These are phyloP conservation scores for Peterozyma toletana DNA, from an alignment of 805 yeast species.

Conservation along the genomic window DNA sequence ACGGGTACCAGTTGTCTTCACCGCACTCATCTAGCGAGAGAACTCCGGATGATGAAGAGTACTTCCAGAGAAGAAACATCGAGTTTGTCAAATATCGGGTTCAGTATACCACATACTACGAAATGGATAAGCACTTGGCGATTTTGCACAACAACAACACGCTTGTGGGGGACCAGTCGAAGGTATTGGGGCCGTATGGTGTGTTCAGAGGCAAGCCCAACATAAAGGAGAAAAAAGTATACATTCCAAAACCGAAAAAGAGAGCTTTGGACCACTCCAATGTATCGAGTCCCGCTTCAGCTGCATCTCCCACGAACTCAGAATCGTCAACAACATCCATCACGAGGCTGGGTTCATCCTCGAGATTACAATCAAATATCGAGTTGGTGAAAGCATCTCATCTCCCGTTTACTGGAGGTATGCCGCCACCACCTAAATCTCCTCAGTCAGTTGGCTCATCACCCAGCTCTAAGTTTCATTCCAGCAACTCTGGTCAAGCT, in stretches of 20 bases:
- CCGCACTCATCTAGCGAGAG: constrained; percentile 14
- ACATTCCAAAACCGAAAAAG: constrained; percentile 12
- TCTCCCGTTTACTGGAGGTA: neutral
- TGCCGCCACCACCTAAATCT: neutral
- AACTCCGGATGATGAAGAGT: constrained; percentile 33
- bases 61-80: constrained; percentile 62
- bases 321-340: neutral
- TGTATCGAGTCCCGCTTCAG: neutral
- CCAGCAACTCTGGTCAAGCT: neutral
- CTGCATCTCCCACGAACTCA: neutral
- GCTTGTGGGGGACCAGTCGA: constrained; percentile 36
- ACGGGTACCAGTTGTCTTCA: constrained; percentile 29
- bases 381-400: neutral
- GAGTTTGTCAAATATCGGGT: constrained; percentile 65
- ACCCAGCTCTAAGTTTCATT: neutral
- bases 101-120: constrained; percentile 67
- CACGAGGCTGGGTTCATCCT: neutral
- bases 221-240: constrained; percentile 6
- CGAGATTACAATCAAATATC: too few relatives aligned
- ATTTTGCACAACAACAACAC: constrained; percentile 40
- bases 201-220: constrained; percentile 50
- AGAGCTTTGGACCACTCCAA: constrained; percentile 5
- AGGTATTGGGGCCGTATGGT: constrained; percentile 73
- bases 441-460: constrained; percentile 1
- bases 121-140: constrained; percentile 67